phyloP scores from a whole-genome alignment of 345 rosid species.

The Linum tenue region DNA sequence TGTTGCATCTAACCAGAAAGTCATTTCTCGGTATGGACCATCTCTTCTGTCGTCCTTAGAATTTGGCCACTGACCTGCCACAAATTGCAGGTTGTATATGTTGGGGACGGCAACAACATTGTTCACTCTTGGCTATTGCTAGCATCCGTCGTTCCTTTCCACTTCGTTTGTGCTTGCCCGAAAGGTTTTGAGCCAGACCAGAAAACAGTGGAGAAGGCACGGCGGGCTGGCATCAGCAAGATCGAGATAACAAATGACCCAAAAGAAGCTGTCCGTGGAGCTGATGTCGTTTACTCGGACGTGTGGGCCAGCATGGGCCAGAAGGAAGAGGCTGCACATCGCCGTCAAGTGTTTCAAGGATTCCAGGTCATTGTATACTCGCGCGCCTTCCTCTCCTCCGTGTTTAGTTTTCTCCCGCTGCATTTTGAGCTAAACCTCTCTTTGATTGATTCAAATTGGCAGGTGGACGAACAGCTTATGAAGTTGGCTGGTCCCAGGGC shows the following conservation, averaged over 20 bases:
- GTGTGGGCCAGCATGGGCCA: slow-evolving; percentile 99
- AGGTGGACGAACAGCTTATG: slow-evolving; percentile 87
- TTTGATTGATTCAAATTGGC: slow-evolving; percentile 5
- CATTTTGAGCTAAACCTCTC: neutral
- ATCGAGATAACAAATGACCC: slow-evolving; percentile 82
- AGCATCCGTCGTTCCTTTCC: slow-evolving; percentile 92
- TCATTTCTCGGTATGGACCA: neutral
- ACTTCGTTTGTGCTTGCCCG: slow-evolving; percentile 88
- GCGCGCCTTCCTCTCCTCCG: neutral
- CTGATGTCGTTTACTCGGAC: slow-evolving; percentile 98
- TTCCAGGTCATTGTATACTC: slow-evolving; percentile 51
- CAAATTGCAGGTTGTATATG: slow-evolving; percentile 74
- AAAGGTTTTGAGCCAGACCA: slow-evolving; percentile 85
- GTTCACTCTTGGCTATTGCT: slow-evolving; percentile 90
- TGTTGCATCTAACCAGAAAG: slow-evolving; percentile 6
- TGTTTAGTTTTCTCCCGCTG: neutral
- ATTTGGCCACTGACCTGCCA: neutral
- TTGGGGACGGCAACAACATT: slow-evolving; percentile 93
- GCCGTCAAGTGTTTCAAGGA: slow-evolving; percentile 73
- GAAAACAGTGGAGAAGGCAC: slow-evolving; percentile 65
- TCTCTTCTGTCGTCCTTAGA: neutral
- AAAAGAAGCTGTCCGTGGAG: slow-evolving; percentile 76
- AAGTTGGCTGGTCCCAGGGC: slow-evolving; percentile 78
- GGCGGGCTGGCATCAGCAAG: slow-evolving; percentile 68
- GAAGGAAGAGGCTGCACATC: slow-evolving; percentile 84